Base-by-base conservation (phyloP, 441 rosid genomes). In the Gossypium davidsonii region DNA sequence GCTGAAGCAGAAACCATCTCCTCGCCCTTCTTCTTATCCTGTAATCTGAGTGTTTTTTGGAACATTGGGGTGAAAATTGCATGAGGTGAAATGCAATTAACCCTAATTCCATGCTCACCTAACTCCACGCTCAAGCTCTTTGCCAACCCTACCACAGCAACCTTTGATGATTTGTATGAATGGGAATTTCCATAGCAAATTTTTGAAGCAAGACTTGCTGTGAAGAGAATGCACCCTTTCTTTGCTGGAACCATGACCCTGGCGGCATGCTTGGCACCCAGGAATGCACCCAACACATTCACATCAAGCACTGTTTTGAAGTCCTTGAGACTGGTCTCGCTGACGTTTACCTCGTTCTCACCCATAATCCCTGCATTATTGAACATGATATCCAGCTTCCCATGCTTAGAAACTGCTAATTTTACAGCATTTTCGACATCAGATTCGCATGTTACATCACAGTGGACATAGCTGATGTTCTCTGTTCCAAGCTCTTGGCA, bases 341-440 rank as follows among this genome's bases (percentile, higher is more conserved):
- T 4, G 6, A 0, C 15, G 59, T 14, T 67, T 0, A 37, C 10
- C 3, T 53, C 67, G 0, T 1, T 0, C 39, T 59, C 51, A 14
- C 86, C 85, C 0, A 3, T 0, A 31, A 80, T 76, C 21, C 84
- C 90, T 0, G 86, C 85, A 2, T 85, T 87, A 79, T 79, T 86
- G 79, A 77, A 82, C 87, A 88, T 80, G 69, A 87, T 80, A 75
- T 87, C 88, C 0, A 85, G 85, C 74, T 78, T 84, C 2, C 85
- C 87, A 25, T 78, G 57, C 76, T 23, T 78, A 0, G 85, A 85
- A n/a, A 83, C 80, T 0, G 80, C 82, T 2, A 67, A 25, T 31
- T 80, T 83, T 1, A 82, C 83, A 0, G 79, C 80, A 0, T 79
- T 77, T 66, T 69, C 46, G 5, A 82, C 71, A 20, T 85, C 82